phyloP scores from a whole-genome alignment of 192 early-diverging fungal species.

The Podila epigama region DNA sequence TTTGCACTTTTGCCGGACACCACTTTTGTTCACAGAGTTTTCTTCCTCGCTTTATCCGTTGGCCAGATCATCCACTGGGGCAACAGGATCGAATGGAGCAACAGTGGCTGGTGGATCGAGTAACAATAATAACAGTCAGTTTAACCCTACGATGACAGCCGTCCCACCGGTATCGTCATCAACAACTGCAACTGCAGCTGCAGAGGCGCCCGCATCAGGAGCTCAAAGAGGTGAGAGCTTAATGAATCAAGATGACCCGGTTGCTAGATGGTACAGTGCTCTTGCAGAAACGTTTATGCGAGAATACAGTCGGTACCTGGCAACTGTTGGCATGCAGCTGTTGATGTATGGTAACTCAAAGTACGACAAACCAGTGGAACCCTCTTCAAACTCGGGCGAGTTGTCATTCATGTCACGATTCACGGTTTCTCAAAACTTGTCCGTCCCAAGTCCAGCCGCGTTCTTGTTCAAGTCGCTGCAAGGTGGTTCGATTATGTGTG shows the following conservation, averaged over 20 bases:
- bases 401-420: constrained; percentile 55
- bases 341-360: constrained; percentile 60
- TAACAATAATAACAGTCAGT: no score
- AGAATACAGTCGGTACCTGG: constrained; percentile 63
- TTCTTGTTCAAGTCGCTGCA: constrained; percentile 61
- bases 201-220: no score
- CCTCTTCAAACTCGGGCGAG: constrained; percentile 25
- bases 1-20: constrained; percentile 68
- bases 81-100: no score
- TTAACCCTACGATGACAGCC: no score
- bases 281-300: constrained; percentile 58
- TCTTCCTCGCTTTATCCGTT: constrained; percentile 21
- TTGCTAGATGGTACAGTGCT: constrained; percentile 53
- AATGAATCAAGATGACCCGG: constrained; percentile 20
- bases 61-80: background rate
- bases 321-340: constrained; percentile 65
- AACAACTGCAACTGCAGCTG: no score
- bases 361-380: constrained; percentile 41
- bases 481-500: constrained; percentile 66
- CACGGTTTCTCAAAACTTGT: constrained; percentile 48
- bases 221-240: no score
- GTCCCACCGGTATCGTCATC: no score
- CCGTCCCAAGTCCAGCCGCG: constrained; percentile 54
- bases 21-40: constrained; percentile 56
- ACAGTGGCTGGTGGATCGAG: no score